Conservation (phyloP, 164 flowering plant species). For the Malania oleifera region DNA sequence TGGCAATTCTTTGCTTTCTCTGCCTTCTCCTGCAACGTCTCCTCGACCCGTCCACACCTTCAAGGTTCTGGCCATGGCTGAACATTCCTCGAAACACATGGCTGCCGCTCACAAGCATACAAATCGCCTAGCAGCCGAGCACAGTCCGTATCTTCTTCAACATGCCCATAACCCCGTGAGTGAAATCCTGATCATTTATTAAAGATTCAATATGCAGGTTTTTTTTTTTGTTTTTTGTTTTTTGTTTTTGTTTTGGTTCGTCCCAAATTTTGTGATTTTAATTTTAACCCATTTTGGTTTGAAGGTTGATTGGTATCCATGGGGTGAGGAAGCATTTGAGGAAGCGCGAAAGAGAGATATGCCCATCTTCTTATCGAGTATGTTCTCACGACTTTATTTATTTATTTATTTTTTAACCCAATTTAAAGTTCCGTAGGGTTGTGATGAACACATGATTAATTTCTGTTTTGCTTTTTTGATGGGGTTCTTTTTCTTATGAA, state of each 20-base stretch:
- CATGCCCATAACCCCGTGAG: slow-evolving; percentile 92
- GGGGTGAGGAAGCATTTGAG: slow-evolving; percentile 93
- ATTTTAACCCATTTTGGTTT: background rate
- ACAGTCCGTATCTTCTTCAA: slow-evolving; percentile 95
- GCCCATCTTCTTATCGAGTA: slow-evolving; percentile 94
- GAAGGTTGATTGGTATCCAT: slow-evolving; percentile 96
- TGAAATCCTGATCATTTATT: no score
- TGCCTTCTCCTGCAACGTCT: slow-evolving; percentile 14
- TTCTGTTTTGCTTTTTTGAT: slow-evolving; percentile 1
- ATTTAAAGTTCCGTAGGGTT: background rate
- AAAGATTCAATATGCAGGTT: no score
- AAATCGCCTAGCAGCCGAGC: slow-evolving; percentile 83
- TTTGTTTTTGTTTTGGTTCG: background rate
- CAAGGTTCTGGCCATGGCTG: slow-evolving; percentile 58
- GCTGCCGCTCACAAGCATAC: slow-evolving; percentile 37
- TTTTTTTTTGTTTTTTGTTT: background rate
- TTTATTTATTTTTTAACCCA: background rate
- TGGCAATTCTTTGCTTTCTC: slow-evolving; percentile 4
- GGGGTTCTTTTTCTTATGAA: slow-evolving; percentile 26
- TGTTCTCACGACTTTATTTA: background rate
- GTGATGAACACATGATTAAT: background rate
- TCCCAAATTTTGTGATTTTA: background rate
- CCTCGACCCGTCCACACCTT: slow-evolving; percentile 27
- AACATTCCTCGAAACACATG: slow-evolving; percentile 20
- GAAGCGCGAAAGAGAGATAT: slow-evolving; percentile 69